phyloP scores from a whole-genome alignment of 495 filamentous ascomycete genomes.

The Alectoria sarmentosa region DNA sequence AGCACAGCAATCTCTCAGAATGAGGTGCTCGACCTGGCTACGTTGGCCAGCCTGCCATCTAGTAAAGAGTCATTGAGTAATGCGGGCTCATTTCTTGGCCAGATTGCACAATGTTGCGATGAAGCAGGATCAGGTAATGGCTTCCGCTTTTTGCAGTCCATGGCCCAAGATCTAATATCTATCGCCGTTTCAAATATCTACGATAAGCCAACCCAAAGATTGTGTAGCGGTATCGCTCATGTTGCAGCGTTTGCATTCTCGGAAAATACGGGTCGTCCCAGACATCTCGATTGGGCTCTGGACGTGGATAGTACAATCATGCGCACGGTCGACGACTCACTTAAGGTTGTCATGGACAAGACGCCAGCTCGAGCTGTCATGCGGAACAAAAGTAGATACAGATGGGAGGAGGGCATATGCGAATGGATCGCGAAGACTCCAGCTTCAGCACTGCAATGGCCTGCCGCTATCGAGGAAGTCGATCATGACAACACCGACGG shows the following conservation, averaged over 20 bases:
- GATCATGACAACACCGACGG: neutral
- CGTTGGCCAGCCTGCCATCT: conserved; percentile 3
- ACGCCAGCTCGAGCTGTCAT: conserved; percentile 18
- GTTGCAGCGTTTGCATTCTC: conserved; percentile 44
- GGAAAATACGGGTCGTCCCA: conserved; percentile 39
- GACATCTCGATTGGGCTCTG: conserved; percentile 44
- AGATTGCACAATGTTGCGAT: conserved; percentile 23
- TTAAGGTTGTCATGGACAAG: conserved; percentile 20
- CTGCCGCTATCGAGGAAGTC: neutral
- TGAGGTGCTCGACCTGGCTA: neutral
- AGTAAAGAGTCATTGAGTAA: conserved; percentile 1
- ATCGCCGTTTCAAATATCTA: neutral
- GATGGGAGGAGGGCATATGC: conserved; percentile 50
- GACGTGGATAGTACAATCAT: conserved; percentile 38
- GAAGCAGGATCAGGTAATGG: conserved; percentile 13
- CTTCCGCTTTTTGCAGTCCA: conserved; percentile 15
- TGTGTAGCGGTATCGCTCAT: conserved; percentile 39
- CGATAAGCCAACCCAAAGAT: conserved; percentile 1
- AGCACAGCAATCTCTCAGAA: neutral
- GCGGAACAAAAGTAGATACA: conserved; percentile 32
- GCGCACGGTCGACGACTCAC: conserved; percentile 22
- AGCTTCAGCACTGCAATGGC: conserved; percentile 14
- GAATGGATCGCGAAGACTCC: conserved; percentile 49
- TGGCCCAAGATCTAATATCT: conserved; percentile 13
- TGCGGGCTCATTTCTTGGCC: conserved; percentile 19